A percentile compares a stretch with the other conserved stretches of the same genome.
Conservation (phyloP, 805 yeast species). For the Blastobotrys peoriensis region DNA sequence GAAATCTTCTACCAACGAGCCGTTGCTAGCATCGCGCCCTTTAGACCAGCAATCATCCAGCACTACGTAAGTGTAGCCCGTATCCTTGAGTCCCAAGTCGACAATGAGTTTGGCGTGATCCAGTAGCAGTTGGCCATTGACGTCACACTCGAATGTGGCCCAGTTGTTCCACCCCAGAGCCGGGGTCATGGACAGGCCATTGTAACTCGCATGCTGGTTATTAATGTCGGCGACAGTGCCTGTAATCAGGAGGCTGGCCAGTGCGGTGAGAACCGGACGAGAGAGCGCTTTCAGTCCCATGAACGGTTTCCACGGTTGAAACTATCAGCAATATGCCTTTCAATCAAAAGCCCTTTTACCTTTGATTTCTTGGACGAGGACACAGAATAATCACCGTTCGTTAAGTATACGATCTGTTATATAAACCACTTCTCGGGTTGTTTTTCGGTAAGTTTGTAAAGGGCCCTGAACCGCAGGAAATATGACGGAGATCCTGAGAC, state of each 20-base stretch:
- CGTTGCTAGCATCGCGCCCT: conserved; percentile 19
- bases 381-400: too few species aligned
- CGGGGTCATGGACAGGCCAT: conserved; percentile 14
- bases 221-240: background rate
- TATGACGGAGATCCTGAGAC: too few species aligned
- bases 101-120: conserved; percentile 23
- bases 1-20: conserved; percentile 19
- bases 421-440: too few species aligned
- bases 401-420: too few species aligned
- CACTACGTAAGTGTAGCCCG: conserved; percentile 29
- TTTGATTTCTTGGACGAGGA: too few species aligned
- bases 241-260: background rate
- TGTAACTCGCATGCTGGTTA: background rate
- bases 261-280: too few species aligned
- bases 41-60: conserved; percentile 31
- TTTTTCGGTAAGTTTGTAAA: too few species aligned
- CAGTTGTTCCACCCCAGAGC: conserved; percentile 31
- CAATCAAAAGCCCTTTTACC: too few species aligned
- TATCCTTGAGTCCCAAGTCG: conserved; percentile 23
- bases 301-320: too few species aligned
- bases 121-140: conserved; percentile 23
- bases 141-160: conserved; percentile 29
- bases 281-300: too few species aligned
- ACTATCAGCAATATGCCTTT: too few species aligned
- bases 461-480: too few species aligned